phyloP scores from a whole-genome alignment of 306 rosid genomes.

The Pyrus communis region DNA sequence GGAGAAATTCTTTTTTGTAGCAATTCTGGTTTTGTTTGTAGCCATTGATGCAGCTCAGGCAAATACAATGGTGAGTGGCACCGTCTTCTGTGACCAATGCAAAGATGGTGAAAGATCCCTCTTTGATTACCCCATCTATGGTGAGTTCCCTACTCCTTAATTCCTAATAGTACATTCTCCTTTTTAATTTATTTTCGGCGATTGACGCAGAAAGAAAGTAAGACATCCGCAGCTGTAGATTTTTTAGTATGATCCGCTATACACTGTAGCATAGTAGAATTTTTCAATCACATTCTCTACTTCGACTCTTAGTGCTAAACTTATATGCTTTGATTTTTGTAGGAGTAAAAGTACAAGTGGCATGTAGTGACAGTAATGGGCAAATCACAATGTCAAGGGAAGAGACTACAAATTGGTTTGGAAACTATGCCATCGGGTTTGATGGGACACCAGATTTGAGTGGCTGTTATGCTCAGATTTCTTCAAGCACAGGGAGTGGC shows the following conservation, averaged over 20 bases:
- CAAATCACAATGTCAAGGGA: constrained; percentile 57
- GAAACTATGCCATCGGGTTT: constrained; percentile 52
- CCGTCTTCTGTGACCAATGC: constrained; percentile 92
- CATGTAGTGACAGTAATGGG: constrained; percentile 62
- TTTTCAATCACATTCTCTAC: not conserved
- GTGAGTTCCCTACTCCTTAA: constrained; percentile 34
- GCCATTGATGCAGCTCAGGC: constrained; percentile 43
- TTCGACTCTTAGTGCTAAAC: not conserved
- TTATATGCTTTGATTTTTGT: constrained; percentile 11
- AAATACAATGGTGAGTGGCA: constrained; percentile 60
- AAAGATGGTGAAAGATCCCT: constrained; percentile 70
- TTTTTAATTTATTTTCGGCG: not conserved
- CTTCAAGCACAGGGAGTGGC: constrained; percentile 37
- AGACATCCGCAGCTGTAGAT: not conserved
- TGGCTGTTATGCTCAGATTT: constrained; percentile 48
- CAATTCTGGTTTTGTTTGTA: constrained; percentile 32
- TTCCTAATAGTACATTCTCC: not conserved
- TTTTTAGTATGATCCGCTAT: no score
- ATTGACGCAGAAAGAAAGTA: not conserved
- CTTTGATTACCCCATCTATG: constrained; percentile 68
- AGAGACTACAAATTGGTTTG: constrained; percentile 73
- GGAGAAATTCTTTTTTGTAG: constrained; percentile 27
- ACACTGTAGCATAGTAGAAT: no score
- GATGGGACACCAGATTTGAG: constrained; percentile 72
- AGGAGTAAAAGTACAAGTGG: constrained; percentile 69